Conservation (phyloP, 768 basidiomycete genomes). For the Suillus variegatus region DNA sequence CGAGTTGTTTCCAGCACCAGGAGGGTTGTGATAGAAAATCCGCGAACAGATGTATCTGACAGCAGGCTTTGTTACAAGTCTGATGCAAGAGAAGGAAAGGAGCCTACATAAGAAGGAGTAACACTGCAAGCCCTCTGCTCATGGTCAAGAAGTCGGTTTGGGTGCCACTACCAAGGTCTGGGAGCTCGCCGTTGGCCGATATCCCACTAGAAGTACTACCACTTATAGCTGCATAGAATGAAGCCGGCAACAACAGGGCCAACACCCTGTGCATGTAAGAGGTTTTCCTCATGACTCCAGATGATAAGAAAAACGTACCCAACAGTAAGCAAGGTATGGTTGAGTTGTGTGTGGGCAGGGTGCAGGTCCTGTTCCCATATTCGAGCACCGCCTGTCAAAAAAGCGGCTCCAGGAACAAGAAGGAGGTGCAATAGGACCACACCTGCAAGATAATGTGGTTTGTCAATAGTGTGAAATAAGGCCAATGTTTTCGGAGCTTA, state of each 20-base stretch:
- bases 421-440: slow-evolving; percentile 75
- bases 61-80: slow-evolving; percentile 2
- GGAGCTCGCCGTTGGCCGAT: slow-evolving; percentile 11
- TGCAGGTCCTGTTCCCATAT: slow-evolving; percentile 69
- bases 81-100: neutral
- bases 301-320: slow-evolving; percentile 44
- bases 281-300: neutral
- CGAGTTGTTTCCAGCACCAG: slow-evolving; percentile 54
- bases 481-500: slow-evolving; percentile 18
- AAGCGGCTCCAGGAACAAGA: slow-evolving; percentile 68
- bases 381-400: slow-evolving; percentile 71
- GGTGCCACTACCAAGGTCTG: slow-evolving; percentile 43
- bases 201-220: slow-evolving; percentile 28
- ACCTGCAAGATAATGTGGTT: slow-evolving; percentile 35
- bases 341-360: slow-evolving; percentile 63
- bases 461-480: neutral
- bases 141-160: slow-evolving; percentile 54
- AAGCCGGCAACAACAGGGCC: slow-evolving; percentile 62
- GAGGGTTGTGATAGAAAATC: slow-evolving; percentile 70
- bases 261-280: slow-evolving; percentile 48
- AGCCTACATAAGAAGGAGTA: slow-evolving; percentile 61
- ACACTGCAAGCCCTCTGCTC: slow-evolving; percentile 64
- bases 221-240: slow-evolving; percentile 64
- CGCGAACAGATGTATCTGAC: slow-evolving; percentile 65
- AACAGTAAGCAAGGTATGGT: slow-evolving; percentile 67